Conservation (phyloP, 2,329 filamentous ascomycete genomes). For the Stromatinia cepivora region DNA sequence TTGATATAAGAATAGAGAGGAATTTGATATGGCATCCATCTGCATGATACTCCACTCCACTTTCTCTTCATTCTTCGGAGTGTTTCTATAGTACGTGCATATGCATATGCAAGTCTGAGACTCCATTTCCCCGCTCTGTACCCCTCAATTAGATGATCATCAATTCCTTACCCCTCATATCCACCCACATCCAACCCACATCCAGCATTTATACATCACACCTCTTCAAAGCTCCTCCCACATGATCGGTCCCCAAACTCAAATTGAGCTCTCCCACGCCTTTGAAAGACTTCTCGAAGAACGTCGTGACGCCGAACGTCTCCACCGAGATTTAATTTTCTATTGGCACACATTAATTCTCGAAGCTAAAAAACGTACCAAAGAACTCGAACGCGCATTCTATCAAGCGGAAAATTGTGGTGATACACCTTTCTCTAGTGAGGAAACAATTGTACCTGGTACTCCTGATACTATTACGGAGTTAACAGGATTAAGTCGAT, state of each 20-base stretch:
- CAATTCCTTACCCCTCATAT: not conserved
- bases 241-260: not conserved
- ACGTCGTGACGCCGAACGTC: conserved; percentile 8
- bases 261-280: conserved; percentile 20
- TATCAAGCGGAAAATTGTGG: conserved; percentile 11
- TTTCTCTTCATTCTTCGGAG: conserved; percentile 7
- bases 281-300: conserved; percentile 22
- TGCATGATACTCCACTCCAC: conserved; percentile 2
- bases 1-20: conserved; percentile 17
- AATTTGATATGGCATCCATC: conserved; percentile 1
- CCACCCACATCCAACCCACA: not conserved
- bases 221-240: not conserved
- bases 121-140: conserved; percentile 3
- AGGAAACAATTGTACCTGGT: conserved; percentile 12
- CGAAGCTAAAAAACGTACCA: not conserved
- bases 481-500: not conserved
- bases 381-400: not conserved
- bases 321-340: conserved; percentile 8
- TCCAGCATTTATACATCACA: not conserved
- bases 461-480: not conserved
- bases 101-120: conserved; percentile 19
- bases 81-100: conserved; percentile 13
- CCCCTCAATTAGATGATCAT: conserved; percentile 1
- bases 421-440: conserved; percentile 16
- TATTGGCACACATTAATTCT: conserved; percentile 19